phyloP scores from a whole-genome alignment of 495 filamentous ascomycete genomes.

The Rostrohypoxylon terebratum region DNA sequence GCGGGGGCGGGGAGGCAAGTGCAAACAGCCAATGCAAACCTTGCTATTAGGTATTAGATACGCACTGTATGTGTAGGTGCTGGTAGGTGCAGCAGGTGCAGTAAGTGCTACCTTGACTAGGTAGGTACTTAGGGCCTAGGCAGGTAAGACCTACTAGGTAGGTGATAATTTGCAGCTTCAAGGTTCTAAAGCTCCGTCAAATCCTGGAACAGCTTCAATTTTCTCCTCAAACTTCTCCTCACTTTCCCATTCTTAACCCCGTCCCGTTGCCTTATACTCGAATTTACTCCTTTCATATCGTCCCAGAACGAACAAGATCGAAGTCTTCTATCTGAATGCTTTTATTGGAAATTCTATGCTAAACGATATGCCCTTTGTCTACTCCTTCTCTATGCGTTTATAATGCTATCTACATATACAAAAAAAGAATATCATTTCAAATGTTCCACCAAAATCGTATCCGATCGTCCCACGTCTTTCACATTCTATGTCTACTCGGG shows the following conservation, averaged over 20 bases:
- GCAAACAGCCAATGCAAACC: neutral
- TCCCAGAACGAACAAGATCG: neutral
- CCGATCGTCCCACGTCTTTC: constrained; percentile 1
- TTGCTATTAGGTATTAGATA: neutral
- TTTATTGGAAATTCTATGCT: constrained; percentile 19
- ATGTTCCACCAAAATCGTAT: constrained; percentile 14
- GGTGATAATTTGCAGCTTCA: neutral
- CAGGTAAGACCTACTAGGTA: no score
- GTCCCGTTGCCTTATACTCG: neutral
- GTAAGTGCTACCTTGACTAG: neutral
- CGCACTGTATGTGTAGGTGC: neutral
- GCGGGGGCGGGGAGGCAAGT: constrained; percentile 10
- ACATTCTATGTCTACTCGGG: constrained; percentile 3
- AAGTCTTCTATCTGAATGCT: neutral
- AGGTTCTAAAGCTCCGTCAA: neutral
- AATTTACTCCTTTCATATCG: neutral
- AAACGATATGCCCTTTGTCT: constrained; percentile 15
- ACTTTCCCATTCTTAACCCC: neutral
- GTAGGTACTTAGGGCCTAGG: no score
- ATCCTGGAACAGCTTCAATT: neutral
- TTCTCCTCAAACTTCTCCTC: neutral
- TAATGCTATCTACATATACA: constrained; percentile 27
- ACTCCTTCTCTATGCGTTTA: constrained; percentile 20
- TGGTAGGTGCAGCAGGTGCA: neutral
- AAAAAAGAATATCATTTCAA: constrained; percentile 16